Conservation (phyloP, 495 filamentous ascomycete species). For the Penicillium egyptiacum region DNA sequence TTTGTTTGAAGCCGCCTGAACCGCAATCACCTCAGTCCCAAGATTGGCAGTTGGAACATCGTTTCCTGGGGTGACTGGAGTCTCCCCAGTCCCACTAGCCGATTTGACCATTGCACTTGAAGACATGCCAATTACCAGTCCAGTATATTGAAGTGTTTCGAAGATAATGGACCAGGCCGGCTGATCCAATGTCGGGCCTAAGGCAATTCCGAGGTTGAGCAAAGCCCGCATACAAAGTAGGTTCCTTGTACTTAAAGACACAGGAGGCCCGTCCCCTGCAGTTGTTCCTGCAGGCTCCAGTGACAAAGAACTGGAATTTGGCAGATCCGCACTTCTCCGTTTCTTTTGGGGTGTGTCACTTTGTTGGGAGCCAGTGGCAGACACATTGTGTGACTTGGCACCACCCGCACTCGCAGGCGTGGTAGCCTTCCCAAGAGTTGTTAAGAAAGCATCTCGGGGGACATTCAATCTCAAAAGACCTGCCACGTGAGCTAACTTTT, state of each 20-base stretch:
- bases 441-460: constrained; percentile 90
- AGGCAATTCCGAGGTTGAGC: constrained; percentile 89
- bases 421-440: constrained; percentile 87
- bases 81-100: constrained; percentile 32
- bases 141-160: constrained; percentile 87
- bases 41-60: constrained; percentile 60
- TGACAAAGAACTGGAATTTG: constrained; percentile 20
- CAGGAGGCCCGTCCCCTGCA: constrained; percentile 23
- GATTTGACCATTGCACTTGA: constrained; percentile 37
- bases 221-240: constrained; percentile 85
- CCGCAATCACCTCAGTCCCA: constrained; percentile 76
- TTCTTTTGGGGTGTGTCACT: constrained; percentile 41
- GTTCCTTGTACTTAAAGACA: constrained; percentile 81
- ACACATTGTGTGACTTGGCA: constrained; percentile 38
- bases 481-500: constrained; percentile 93
- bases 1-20: constrained; percentile 81
- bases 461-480: constrained; percentile 81
- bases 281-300: constrained; percentile 23
- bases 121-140: constrained; percentile 72
- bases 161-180: constrained; percentile 86
- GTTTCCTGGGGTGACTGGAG: constrained; percentile 33
- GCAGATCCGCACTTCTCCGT: constrained; percentile 30
- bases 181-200: constrained; percentile 79
- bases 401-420: constrained; percentile 68
- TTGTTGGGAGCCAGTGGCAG: constrained; percentile 21